Conservation (phyloP, 139 green algal genomes). For the Edaphochlamys debaryana region DNA sequence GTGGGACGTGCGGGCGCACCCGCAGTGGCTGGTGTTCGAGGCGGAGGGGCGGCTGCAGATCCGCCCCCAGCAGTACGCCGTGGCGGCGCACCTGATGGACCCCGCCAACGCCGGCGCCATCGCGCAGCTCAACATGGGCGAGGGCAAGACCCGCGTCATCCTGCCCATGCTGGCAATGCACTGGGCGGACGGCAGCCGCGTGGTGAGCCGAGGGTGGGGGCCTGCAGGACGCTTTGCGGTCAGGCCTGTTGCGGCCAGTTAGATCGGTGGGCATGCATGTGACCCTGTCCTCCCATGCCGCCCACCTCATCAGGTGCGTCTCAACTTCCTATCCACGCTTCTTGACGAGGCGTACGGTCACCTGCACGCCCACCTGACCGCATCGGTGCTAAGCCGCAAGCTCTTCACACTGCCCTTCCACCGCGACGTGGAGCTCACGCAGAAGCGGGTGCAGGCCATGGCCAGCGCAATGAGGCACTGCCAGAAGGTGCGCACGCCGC, state of each 20-base stretch:
- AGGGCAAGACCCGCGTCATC: conserved; percentile 75
- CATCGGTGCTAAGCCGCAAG: conserved; percentile 59
- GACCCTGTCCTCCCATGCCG: too few relatives aligned
- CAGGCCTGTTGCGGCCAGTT: too few relatives aligned
- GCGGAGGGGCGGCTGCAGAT: conserved; percentile 67
- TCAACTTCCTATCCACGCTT: conserved; percentile 64
- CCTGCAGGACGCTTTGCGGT: not conserved
- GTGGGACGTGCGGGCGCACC: conserved; percentile 46
- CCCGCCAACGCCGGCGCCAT: conserved; percentile 31
- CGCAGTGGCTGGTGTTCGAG: conserved; percentile 68
- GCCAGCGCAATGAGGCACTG: conserved; percentile 34
- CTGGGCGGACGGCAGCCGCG: conserved; percentile 33
- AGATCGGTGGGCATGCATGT: too few relatives aligned
- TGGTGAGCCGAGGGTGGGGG: conserved; percentile 11
- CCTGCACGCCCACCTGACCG: conserved; percentile 57
- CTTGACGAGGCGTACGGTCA: conserved; percentile 54
- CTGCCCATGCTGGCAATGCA: conserved; percentile 67
- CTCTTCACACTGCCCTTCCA: conserved; percentile 59
- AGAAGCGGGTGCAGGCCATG: conserved; percentile 23
- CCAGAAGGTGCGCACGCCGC: conserved; percentile 38
- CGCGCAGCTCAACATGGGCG: conserved; percentile 68
- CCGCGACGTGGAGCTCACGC: conserved; percentile 51
- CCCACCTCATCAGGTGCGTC: conserved; percentile 67
- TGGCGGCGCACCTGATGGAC: conserved; percentile 53
- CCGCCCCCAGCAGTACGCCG: conserved; percentile 54